A percentile compares a stretch with the other conserved stretches of the same genome.
These are phyloP conservation scores for Galerina marginata DNA, from an alignment of 768 basidiomycete species.

Conservation along the genomic window DNA sequence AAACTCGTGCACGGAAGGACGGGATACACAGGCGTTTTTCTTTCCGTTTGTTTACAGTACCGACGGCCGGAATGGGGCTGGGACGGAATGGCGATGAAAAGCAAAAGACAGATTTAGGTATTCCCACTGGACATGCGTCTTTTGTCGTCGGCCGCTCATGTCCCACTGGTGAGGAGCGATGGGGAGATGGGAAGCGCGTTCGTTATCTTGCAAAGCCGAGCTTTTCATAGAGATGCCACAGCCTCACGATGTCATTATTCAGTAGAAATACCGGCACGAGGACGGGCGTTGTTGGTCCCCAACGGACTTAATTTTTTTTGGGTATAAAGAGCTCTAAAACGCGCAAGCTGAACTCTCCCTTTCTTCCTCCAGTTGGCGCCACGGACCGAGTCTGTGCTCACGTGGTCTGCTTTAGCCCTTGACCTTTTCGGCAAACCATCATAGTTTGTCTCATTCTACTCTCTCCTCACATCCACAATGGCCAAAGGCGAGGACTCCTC, in stretches of 20 bases:
- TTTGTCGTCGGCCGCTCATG: background rate
- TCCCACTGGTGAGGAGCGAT: background rate
- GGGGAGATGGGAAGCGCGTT: slow-evolving; percentile 15
- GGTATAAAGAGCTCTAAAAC: slow-evolving; percentile 17
- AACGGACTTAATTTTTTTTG: slow-evolving; percentile 4
- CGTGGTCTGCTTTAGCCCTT: slow-evolving; percentile 28
- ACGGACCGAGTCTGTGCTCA: slow-evolving; percentile 29
- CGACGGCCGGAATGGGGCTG: background rate
- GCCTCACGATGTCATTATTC: slow-evolving; percentile 20
- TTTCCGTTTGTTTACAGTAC: too few species aligned
- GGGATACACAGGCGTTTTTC: too few species aligned
- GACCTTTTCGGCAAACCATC: slow-evolving; percentile 34
- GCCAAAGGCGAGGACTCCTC: slow-evolving; percentile 57
- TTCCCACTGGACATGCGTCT: background rate
- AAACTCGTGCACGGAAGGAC: too few species aligned
- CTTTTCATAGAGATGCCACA: slow-evolving; percentile 18
- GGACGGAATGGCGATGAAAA: background rate
- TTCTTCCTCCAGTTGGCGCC: slow-evolving; percentile 1
- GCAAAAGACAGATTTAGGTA: background rate
- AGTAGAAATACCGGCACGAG: slow-evolving; percentile 9
- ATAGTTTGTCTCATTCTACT: slow-evolving; percentile 34
- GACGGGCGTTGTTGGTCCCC: slow-evolving; percentile 17
- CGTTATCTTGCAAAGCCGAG: slow-evolving; percentile 17
- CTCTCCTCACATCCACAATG: slow-evolving; percentile 38
- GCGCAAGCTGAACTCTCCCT: slow-evolving; percentile 2